A percentile compares a stretch with the other conserved stretches of the same genome.
These are phyloP conservation scores for Cenchrus purpureus DNA, from an alignment of 176 grass and related monocot species.

Conservation along the genomic window DNA sequence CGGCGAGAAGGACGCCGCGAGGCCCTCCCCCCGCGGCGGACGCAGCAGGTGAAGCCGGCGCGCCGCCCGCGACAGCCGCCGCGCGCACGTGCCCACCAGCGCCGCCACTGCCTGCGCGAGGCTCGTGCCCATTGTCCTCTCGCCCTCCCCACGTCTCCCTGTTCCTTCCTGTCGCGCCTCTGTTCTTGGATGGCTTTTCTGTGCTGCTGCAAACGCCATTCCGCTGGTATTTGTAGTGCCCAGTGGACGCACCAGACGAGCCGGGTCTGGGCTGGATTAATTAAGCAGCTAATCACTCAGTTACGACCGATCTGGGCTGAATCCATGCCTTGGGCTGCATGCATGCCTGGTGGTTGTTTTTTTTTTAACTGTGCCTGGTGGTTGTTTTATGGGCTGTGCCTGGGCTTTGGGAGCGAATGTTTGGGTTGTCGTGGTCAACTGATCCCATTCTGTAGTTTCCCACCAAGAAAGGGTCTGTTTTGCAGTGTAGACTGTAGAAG, in stretches of 20 bases:
- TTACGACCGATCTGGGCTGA: conserved; percentile 12
- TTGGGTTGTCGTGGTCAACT: background rate
- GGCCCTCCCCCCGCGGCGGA: conserved; percentile 18
- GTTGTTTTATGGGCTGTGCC: background rate
- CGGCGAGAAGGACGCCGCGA: conserved; percentile 33
- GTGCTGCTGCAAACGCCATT: conserved; percentile 21
- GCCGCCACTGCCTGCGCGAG: conserved; percentile 57
- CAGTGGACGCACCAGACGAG: conserved; percentile 49
- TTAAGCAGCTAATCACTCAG: conserved; percentile 22
- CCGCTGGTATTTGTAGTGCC: conserved; percentile 46
- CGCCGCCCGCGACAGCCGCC: conserved; percentile 55
- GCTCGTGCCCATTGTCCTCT: conserved; percentile 52
- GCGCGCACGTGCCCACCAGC: conserved; percentile 57
- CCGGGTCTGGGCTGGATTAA: conserved; percentile 32
- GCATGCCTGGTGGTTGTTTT: background rate
- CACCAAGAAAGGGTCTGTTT: too few species aligned
- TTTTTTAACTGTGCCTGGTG: too few species aligned
- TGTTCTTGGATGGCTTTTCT: background rate
- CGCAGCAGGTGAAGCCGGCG: conserved; percentile 42
- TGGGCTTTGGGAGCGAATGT: background rate
- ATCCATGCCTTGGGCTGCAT: background rate
- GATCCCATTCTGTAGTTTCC: too few species aligned
- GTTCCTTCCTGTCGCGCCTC: background rate
- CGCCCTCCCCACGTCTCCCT: too few species aligned
- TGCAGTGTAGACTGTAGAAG: background rate